Percentiles rank a stretch among this genome's conserved stretches.
These are phyloP conservation scores for Sclerotinia glacialis DNA, from an alignment of 2,329 filamentous ascomycete species.

Conservation along the genomic window DNA sequence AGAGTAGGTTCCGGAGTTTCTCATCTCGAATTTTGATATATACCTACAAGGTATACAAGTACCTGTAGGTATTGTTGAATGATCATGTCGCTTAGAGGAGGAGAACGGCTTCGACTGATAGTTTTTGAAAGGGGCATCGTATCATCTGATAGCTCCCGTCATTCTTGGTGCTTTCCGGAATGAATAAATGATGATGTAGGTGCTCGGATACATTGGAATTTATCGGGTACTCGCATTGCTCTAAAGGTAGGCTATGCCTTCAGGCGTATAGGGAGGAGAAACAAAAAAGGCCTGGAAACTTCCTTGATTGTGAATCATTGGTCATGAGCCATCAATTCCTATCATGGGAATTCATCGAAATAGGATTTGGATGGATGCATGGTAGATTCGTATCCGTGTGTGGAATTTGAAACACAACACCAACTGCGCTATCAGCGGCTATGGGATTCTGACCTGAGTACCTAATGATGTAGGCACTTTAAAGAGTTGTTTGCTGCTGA, in stretches of 20 bases:
- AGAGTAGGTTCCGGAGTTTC: not conserved
- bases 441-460: slow-evolving; percentile 1
- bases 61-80: too few relatives aligned
- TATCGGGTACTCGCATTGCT: not conserved
- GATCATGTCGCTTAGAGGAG: not conserved
- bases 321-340: not conserved
- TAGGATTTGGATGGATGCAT: not conserved
- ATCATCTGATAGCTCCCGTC: slow-evolving; percentile 2
- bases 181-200: not conserved
- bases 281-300: not conserved
- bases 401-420: not conserved
- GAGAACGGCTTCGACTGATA: not conserved
- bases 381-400: slow-evolving; percentile 3
- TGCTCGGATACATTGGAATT: not conserved
- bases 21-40: not conserved
- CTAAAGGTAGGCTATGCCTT: not conserved
- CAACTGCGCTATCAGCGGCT: slow-evolving; percentile 4
- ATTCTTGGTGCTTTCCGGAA: not conserved
- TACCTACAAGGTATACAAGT: not conserved
- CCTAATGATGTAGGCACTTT: not conserved
- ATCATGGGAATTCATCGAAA: slow-evolving; percentile 1
- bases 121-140: not conserved
- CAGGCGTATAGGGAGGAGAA: not conserved
- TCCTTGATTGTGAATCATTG: not conserved
- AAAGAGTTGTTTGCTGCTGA: not conserved